These are phyloP conservation scores for Cyathus striatus DNA, from an alignment of 768 basidiomycete species.

Conservation along the genomic window DNA sequence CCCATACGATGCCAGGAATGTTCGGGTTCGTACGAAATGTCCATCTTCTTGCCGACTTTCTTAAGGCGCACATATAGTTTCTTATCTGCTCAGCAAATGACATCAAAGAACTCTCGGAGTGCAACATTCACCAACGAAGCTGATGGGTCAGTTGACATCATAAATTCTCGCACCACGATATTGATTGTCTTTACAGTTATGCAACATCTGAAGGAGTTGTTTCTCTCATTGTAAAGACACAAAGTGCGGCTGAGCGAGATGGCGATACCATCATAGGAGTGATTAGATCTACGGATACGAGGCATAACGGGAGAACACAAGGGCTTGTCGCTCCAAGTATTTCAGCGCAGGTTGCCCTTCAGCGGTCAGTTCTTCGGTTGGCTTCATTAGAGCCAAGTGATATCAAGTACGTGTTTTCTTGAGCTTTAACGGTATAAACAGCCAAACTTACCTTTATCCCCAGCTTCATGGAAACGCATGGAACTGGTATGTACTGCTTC, in stretches of 20 bases:
- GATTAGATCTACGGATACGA: slow-evolving; percentile 22
- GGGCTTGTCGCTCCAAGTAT: slow-evolving; percentile 28
- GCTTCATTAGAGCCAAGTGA: slow-evolving; percentile 21
- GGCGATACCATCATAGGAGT: slow-evolving; percentile 26
- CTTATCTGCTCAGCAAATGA: slow-evolving; percentile 27
- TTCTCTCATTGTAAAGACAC: slow-evolving; percentile 27
- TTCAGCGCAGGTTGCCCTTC: slow-evolving; percentile 24
- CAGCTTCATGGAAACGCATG: slow-evolving; percentile 31
- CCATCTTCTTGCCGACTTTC: too few species aligned
- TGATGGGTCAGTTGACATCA: slow-evolving; percentile 19
- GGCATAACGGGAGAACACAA: slow-evolving; percentile 28
- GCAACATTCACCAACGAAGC: slow-evolving; percentile 27
- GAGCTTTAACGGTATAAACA: background rate
- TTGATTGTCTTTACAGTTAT: slow-evolving; percentile 16
- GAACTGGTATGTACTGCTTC: slow-evolving; percentile 19
- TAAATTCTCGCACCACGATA: background rate
- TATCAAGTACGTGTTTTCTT: slow-evolving; percentile 23
- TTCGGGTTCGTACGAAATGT: slow-evolving; percentile 12
- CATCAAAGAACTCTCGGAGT: slow-evolving; percentile 24
- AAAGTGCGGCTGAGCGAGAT: slow-evolving; percentile 25
- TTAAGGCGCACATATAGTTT: too few species aligned
- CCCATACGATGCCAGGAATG: slow-evolving; percentile 26
- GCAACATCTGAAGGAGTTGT: slow-evolving; percentile 30
- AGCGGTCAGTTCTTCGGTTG: slow-evolving; percentile 20
- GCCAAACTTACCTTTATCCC: background rate